These are phyloP conservation scores for Cercophora newfieldiana DNA, from an alignment of 495 filamentous ascomycete species.

Conservation along the genomic window DNA sequence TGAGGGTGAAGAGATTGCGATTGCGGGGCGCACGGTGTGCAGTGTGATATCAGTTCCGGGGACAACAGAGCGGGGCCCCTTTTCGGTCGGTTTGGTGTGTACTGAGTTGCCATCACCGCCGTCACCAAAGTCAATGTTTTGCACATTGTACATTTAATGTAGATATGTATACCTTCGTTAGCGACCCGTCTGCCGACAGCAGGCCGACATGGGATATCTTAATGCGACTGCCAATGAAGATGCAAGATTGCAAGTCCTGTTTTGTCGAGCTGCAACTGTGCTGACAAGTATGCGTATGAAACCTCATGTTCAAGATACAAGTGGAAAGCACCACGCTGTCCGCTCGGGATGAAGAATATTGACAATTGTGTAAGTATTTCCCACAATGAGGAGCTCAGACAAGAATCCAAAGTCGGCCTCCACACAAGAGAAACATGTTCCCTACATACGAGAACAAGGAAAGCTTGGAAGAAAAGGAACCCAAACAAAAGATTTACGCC, in stretches of 20 bases:
- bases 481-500: not conserved
- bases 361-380: not conserved
- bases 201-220: not conserved
- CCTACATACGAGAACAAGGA: not conserved
- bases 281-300: not conserved
- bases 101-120: not conserved
- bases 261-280: too few species aligned
- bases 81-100: not conserved
- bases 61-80: not conserved
- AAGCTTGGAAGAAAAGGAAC: not conserved
- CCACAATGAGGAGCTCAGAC: not conserved
- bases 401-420: not conserved
- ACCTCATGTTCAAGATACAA: not conserved
- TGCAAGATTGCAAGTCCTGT: not conserved
- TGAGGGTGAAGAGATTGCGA: conserved; percentile 34
- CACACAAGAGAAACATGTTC: not conserved
- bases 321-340: not conserved
- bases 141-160: conserved; percentile 23
- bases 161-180: conserved; percentile 21
- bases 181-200: not conserved
- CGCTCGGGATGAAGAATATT: not conserved
- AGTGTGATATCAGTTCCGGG: too few species aligned
- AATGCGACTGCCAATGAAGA: not conserved
- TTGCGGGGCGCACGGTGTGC: not conserved
- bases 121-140: not conserved